Evolutionary conservation across 192 early-diverging fungal genomes (phyloP), one percentile per base, ranked within the genome.

Genomic region (Coemansia sp.): DNA sequence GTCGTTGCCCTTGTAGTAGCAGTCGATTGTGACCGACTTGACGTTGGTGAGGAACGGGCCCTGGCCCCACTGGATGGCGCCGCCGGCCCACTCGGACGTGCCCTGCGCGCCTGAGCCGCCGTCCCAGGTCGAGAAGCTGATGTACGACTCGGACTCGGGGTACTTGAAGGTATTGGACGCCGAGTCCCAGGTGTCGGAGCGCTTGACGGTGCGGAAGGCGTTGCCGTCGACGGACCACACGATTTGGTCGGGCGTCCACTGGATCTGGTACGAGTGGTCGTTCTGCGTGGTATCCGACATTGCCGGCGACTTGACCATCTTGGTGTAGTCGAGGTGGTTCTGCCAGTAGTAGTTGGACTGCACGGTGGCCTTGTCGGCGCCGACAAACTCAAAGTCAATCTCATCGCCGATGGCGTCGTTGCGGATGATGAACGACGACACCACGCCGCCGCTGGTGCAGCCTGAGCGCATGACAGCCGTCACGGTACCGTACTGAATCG

Each of bases 301-400:
- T 1, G 61, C 27, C 3, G 42, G 54, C 27, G 72, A 63, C 50
- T 69, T 75, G 11, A 70, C 43, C 54, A 78, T 73, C 55, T 83
- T 81, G 26, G 62, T 79, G 50, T 83, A 83, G 45, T 84, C 82
- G 5, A 82, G 64, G 34, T 75, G 35, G 34, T 70, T 63, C 21
- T 79, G 66, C 68, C 68, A 81, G 62, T 82, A 86, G 51, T 77
- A 86, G 58, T 84, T 86, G 23, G 82, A 79, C 58, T 86, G 81
- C 15, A 80, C 83, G 11, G 78, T 74, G 4, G 48, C 38, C 12
- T 56, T 62, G 39, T 83, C 67, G 10, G 54, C 48, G 11, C 85
- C 85, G 20, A 86, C 83, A 52, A 78, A 76, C 72, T 86, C 85
- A 48, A 80, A 84, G 48, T 84, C 83, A 14, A 87, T 82, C 51